These are phyloP conservation scores for Auxenochlorella pyrenoidosa DNA, from an alignment of 139 green algal genomes.

Conservation along the genomic window DNA sequence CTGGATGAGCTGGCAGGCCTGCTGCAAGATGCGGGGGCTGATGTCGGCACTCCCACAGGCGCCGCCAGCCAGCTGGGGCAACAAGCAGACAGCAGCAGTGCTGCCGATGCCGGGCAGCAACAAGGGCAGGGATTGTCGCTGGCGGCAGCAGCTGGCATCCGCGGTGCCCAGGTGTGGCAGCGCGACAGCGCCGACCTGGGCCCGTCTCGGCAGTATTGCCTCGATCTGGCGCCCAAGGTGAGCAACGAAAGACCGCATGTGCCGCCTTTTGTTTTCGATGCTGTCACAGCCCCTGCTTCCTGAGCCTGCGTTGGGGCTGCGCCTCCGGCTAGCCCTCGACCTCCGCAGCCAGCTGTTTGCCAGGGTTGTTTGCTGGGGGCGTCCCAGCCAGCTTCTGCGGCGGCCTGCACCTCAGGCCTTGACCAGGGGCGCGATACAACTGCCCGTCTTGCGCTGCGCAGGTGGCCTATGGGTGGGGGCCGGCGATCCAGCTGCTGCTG, in stretches of 20 bases:
- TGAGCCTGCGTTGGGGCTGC: too few species aligned
- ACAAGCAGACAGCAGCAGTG: too few species aligned
- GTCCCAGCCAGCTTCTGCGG: not conserved
- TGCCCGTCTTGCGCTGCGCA: constrained; percentile 26
- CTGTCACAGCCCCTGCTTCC: too few species aligned
- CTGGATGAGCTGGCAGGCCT: constrained; percentile 36
- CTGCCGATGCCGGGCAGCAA: not conserved
- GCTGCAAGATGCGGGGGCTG: not conserved
- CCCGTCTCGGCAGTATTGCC: constrained; percentile 40
- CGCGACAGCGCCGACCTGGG: constrained; percentile 9
- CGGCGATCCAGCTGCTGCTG: constrained; percentile 80
- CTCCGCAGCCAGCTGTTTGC: not conserved
- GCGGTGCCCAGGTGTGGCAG: not conserved
- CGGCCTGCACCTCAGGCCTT: not conserved
- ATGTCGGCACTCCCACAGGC: not conserved
- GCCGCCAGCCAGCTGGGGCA: not conserved
- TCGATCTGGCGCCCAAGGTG: constrained; percentile 78
- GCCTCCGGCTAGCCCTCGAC: too few species aligned
- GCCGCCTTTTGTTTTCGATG: too few species aligned
- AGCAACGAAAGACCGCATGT: not conserved
- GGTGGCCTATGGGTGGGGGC: constrained; percentile 78
- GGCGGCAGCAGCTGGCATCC: not conserved
- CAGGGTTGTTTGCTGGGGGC: not conserved
- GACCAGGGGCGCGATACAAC: too few species aligned
- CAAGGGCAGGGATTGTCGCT: too few species aligned